Percentiles rank a stretch among this genome's conserved stretches.
Evolutionary conservation across 352 stramenopile species (phyloP).

Genomic region (Globisporangium cystogenes): DNA sequence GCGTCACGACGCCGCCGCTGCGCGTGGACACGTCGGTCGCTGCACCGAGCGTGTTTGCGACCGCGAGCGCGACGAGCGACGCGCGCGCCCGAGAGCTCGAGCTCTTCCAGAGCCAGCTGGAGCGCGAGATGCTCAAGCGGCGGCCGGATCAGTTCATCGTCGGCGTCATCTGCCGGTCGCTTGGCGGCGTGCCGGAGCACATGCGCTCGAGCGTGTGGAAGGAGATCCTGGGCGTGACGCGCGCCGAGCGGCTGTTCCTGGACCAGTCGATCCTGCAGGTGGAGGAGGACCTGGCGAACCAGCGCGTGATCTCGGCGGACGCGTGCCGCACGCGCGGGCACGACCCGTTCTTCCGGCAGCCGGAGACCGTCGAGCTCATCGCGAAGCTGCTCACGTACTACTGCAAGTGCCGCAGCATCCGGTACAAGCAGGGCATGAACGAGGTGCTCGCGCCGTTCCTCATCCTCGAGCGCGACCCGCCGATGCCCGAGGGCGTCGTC

Average conservation of each 20-base stretch:
- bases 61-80: background rate
- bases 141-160: slow-evolving; percentile 71
- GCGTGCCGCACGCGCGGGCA: slow-evolving; percentile 77
- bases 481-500: slow-evolving; percentile 57
- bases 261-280: slow-evolving; percentile 71
- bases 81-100: slow-evolving; percentile 5
- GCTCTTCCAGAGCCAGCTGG: slow-evolving; percentile 32
- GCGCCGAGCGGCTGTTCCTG: slow-evolving; percentile 50
- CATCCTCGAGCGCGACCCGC: slow-evolving; percentile 43
- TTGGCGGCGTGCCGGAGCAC: slow-evolving; percentile 48
- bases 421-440: slow-evolving; percentile 95
- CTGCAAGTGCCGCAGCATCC: slow-evolving; percentile 86
- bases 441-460: slow-evolving; percentile 91
- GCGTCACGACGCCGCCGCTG: no score
- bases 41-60: background rate
- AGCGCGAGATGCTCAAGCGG: slow-evolving; percentile 60
- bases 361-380: slow-evolving; percentile 70
- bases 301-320: slow-evolving; percentile 88
- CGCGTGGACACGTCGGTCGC: background rate
- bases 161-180: slow-evolving; percentile 59
- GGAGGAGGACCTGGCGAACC: slow-evolving; percentile 86
- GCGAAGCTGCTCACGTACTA: slow-evolving; percentile 90
- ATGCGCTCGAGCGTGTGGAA: slow-evolving; percentile 72
- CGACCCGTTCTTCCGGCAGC: slow-evolving; percentile 69
- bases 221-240: slow-evolving; percentile 66